Evolutionary conservation across 768 basidiomycete genomes (phyloP).

Genomic region (Leccinum aurantiacum): DNA sequence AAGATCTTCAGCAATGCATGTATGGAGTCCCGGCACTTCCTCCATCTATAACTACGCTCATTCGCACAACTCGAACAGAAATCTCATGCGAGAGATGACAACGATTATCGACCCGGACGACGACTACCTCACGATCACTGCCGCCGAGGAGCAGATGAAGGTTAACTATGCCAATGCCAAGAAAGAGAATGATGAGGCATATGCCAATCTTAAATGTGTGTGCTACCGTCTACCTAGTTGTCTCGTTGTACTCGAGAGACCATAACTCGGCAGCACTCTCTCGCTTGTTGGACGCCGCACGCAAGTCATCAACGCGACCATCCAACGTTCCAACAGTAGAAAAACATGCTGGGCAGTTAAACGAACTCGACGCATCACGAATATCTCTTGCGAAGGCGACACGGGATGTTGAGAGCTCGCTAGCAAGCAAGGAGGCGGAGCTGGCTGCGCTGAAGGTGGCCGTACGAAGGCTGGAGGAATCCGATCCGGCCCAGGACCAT

Average conservation of each 20-base stretch:
- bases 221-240: conserved; percentile 1
- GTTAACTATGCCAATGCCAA: conserved; percentile 55
- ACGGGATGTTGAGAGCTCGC: conserved; percentile 64
- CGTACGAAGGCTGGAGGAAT: conserved; percentile 56
- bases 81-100: conserved; percentile 67
- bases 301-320: conserved; percentile 68
- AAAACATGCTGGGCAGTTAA: conserved; percentile 57
- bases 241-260: not conserved
- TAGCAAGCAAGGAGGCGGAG: conserved; percentile 70
- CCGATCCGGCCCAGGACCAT: conserved; percentile 73
- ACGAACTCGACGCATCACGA: conserved; percentile 62
- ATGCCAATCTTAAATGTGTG: conserved; percentile 61
- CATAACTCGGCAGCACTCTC: conserved; percentile 50
- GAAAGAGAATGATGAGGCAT: conserved; percentile 68
- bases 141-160: conserved; percentile 69
- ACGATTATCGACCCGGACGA: conserved; percentile 77
- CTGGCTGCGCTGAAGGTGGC: conserved; percentile 68
- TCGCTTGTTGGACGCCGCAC: conserved; percentile 64
- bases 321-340: conserved; percentile 65
- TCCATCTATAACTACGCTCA: not conserved
- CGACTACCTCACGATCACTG: conserved; percentile 73
- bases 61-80: conserved; percentile 39
- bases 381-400: conserved; percentile 73
- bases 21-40: conserved; percentile 7
- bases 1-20: conserved; percentile 38